Conservation (phyloP, 2,329 filamentous ascomycete species). For the Cordyceps militaris region DNA sequence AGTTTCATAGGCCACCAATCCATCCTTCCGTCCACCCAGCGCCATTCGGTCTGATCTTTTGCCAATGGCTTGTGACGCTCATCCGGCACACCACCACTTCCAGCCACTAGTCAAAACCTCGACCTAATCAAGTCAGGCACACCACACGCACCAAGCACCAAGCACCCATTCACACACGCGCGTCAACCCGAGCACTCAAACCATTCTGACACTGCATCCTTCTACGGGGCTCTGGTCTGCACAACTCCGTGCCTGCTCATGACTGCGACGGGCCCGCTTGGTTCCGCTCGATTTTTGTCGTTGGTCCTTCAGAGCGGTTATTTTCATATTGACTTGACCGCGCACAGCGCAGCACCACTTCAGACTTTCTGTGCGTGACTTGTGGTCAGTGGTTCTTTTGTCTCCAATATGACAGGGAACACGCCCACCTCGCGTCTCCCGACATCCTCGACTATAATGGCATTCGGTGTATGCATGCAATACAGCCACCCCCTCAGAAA, state of each 20-base stretch:
- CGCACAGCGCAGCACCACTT: background rate
- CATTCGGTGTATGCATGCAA: conserved; percentile 24
- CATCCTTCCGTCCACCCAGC: conserved; percentile 3
- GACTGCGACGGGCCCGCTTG: background rate
- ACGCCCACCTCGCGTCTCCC: conserved; percentile 13
- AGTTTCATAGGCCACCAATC: background rate
- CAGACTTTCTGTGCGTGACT: conserved; percentile 5
- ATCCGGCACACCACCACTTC: background rate
- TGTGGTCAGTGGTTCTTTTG: conserved; percentile 10
- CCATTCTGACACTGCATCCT: conserved; percentile 10
- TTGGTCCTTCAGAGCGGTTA: background rate
- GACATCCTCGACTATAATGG: conserved; percentile 21
- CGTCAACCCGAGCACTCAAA: conserved; percentile 8
- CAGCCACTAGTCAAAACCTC: background rate
- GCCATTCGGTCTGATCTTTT: conserved; percentile 9
- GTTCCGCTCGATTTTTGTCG: conserved; percentile 6
- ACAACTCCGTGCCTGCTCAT: background rate
- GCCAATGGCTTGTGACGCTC: conserved; percentile 10
- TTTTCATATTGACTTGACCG: background rate
- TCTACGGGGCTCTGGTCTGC: background rate
- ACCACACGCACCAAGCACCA: background rate
- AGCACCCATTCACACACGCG: conserved; percentile 4
- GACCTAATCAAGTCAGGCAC: conserved; percentile 1
- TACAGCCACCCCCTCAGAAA: conserved; percentile 20
- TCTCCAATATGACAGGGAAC: background rate